phyloP scores from a whole-genome alignment of 192 early-diverging fungal genomes.

The Rhizoclosmatium sp. region DNA sequence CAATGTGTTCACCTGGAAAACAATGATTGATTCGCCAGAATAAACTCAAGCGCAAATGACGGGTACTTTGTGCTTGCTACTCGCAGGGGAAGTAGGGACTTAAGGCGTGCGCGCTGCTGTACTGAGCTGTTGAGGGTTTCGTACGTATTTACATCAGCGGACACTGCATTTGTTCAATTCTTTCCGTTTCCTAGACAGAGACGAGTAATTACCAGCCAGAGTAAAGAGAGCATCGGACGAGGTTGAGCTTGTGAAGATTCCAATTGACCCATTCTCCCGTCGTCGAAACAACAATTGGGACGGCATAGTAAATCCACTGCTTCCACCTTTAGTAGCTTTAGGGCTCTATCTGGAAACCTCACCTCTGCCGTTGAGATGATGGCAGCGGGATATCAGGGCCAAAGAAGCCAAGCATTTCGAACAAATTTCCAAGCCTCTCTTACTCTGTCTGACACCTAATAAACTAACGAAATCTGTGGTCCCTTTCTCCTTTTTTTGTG shows the following conservation, averaged over 20 bases:
- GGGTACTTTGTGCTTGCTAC: constrained; percentile 12
- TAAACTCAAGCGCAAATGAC: constrained; percentile 11
- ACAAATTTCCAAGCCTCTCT: neutral
- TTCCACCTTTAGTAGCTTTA: neutral
- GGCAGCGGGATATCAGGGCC: neutral
- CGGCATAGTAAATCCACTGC: neutral
- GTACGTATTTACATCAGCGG: neutral
- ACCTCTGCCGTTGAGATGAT: neutral
- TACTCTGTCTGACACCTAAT: no score
- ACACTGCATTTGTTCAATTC: no score
- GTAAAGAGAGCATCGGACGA: no score
- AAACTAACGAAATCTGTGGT: no score
- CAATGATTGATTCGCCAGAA: neutral
- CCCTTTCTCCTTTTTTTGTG: no score
- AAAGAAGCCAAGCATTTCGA: neutral
- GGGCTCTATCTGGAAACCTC: neutral
- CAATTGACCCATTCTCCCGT: neutral
- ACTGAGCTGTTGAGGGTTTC: neutral
- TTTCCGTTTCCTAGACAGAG: no score
- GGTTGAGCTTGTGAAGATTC: neutral
- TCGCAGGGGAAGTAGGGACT: constrained; percentile 9
- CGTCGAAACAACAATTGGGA: neutral
- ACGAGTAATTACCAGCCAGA: no score
- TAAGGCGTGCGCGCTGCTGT: constrained; percentile 1
- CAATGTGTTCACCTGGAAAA: constrained; percentile 1